Evolutionary conservation across 768 basidiomycete genomes (phyloP).

Genomic region (Podaxis sp.): DNA sequence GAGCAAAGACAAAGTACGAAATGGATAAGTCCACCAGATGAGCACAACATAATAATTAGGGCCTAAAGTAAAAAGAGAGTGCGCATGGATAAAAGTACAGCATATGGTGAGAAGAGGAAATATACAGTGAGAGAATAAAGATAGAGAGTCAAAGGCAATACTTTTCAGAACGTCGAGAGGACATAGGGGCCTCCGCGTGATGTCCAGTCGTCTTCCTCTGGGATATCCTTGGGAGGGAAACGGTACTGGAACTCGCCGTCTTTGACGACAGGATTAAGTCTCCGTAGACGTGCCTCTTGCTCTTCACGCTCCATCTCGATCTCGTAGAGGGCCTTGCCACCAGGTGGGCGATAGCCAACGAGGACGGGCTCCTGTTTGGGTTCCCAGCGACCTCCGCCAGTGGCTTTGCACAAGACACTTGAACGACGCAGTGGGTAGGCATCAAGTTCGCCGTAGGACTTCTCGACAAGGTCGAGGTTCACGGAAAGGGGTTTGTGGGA

Average conservation of each 20-base stretch:
- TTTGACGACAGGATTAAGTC: constrained; percentile 62
- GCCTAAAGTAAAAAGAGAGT: constrained; percentile 6
- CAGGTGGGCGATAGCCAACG: constrained; percentile 55
- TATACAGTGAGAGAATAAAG: constrained; percentile 18
- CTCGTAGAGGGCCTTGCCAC: constrained; percentile 67
- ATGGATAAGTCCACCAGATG: constrained; percentile 18
- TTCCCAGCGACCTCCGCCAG: constrained; percentile 80
- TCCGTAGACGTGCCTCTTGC: constrained; percentile 45
- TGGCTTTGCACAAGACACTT: constrained; percentile 71
- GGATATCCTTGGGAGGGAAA: constrained; percentile 37
- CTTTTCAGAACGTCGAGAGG: constrained; percentile 60
- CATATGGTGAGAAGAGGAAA: constrained; percentile 15
- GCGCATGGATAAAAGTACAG: constrained; percentile 15
- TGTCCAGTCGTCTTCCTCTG: constrained; percentile 12
- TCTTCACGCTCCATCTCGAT: constrained; percentile 71
- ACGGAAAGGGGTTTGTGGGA: constrained; percentile 39
- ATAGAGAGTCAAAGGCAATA: constrained; percentile 15
- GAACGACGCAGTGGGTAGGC: constrained; percentile 72
- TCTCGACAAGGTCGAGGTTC: constrained; percentile 32
- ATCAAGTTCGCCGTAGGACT: constrained; percentile 68
- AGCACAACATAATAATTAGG: constrained; percentile 20
- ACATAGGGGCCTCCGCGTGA: constrained; percentile 39
- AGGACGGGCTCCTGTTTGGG: constrained; percentile 54
- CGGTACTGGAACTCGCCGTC: constrained; percentile 72
- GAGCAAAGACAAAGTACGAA: constrained; percentile 40